Percentiles rank a stretch among this genome's conserved stretches.
phyloP scores from a whole-genome alignment of 1,139 yeast species.

The Magnusiomyces tetraspermus region DNA sequence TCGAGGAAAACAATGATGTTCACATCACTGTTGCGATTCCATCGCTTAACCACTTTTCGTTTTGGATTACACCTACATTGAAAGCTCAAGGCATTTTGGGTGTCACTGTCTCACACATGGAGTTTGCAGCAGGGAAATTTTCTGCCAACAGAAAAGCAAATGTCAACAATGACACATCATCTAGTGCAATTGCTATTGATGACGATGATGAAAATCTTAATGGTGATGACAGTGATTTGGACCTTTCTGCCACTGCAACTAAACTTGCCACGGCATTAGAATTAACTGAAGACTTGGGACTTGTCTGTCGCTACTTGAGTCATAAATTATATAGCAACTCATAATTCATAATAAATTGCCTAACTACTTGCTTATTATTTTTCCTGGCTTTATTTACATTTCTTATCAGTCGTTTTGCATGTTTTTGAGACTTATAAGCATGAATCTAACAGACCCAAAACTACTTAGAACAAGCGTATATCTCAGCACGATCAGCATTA shows the following conservation, averaged over 20 bases:
- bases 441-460: too few species aligned
- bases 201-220: too few species aligned
- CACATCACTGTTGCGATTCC: conserved; percentile 10
- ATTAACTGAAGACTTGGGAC: conserved; percentile 14
- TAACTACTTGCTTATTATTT: too few species aligned
- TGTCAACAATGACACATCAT: not conserved
- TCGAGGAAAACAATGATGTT: conserved; percentile 8
- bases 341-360: too few species aligned
- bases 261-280: conserved; percentile 9
- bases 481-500: too few species aligned
- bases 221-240: not conserved
- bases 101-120: not conserved
- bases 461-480: too few species aligned
- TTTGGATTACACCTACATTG: conserved; percentile 5
- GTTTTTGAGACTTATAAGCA: too few species aligned
- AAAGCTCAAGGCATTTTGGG: conserved; percentile 4
- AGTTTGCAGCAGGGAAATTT: not conserved
- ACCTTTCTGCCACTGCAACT: conserved; percentile 1
- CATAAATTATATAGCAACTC: not conserved
- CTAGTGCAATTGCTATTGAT: not conserved
- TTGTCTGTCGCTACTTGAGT: conserved; percentile 8
- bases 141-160: not conserved
- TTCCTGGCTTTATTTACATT: too few species aligned
- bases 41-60: conserved; percentile 6
- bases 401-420: too few species aligned